Evolutionary conservation across 2,329 filamentous ascomycete species (phyloP).

Genomic region (Colletotrichum tanaceti): DNA sequence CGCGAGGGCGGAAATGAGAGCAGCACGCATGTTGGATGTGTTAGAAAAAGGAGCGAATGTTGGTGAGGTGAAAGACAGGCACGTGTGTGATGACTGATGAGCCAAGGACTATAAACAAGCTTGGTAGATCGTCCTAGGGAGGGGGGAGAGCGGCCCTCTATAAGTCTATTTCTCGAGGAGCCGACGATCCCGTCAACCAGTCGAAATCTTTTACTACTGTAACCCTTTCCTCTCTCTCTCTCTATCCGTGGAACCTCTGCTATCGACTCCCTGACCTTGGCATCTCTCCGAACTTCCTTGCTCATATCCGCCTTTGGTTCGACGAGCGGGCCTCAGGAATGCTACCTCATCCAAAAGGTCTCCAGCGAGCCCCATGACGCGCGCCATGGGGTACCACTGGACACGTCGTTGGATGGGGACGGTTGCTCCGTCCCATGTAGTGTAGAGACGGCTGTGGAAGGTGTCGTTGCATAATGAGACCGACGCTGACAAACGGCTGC

Average conservation of each 20-base stretch:
- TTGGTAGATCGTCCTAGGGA: background rate
- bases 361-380: slow-evolving; percentile 31
- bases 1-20: slow-evolving; percentile 46
- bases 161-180: slow-evolving; percentile 30
- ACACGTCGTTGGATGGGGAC: background rate
- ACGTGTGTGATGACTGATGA: slow-evolving; percentile 13
- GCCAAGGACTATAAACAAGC: background rate
- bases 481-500: background rate
- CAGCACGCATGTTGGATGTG: slow-evolving; percentile 45
- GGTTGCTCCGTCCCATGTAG: slow-evolving; percentile 18
- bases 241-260: too few species aligned
- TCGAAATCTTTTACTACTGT: too few species aligned
- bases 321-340: slow-evolving; percentile 21
- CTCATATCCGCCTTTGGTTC: slow-evolving; percentile 24
- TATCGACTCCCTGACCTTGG: too few species aligned
- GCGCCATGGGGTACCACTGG: slow-evolving; percentile 33
- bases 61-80: slow-evolving; percentile 19
- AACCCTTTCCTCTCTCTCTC: too few species aligned
- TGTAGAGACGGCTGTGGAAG: slow-evolving; percentile 10
- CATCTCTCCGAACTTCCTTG: slow-evolving; percentile 12
- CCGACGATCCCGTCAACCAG: slow-evolving; percentile 4
- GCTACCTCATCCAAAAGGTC: slow-evolving; percentile 3
- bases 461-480: slow-evolving; percentile 14
- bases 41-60: slow-evolving; percentile 33
- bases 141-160: slow-evolving; percentile 16